Percentiles rank a stretch among this genome's conserved stretches.
Conservation (phyloP, 2,329 filamentous ascomycete genomes). For the Xylaria sp. region DNA sequence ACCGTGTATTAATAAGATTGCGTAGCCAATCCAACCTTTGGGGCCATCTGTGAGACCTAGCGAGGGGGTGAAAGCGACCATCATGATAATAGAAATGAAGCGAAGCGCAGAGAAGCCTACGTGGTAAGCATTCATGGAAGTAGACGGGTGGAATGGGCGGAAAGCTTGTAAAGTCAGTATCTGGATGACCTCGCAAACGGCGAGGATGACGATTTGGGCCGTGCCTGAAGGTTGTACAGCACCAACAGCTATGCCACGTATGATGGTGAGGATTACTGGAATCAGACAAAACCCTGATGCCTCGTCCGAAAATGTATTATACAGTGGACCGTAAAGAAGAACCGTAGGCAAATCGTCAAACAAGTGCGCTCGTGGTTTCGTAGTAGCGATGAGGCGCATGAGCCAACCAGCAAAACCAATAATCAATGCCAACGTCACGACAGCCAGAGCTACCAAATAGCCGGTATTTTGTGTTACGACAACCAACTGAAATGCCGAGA, state of each 20-base stretch:
- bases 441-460: constrained; percentile 79
- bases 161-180: constrained; percentile 90
- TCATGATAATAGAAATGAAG: constrained; percentile 78
- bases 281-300: constrained; percentile 90
- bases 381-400: constrained; percentile 81
- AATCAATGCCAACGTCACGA: constrained; percentile 77
- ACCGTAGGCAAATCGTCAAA: constrained; percentile 95
- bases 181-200: constrained; percentile 92
- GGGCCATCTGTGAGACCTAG: constrained; percentile 80
- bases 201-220: constrained; percentile 89
- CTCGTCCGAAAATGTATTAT: constrained; percentile 97
- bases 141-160: constrained; percentile 87
- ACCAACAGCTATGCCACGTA: constrained; percentile 90
- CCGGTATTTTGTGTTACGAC: constrained; percentile 74
- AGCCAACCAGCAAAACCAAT: constrained; percentile 82
- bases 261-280: constrained; percentile 83
- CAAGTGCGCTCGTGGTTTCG: constrained; percentile 83
- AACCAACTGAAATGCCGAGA: constrained; percentile 93
- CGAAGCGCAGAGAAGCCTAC: constrained; percentile 83
- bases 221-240: constrained; percentile 93
- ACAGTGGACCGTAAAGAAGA: constrained; percentile 89
- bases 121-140: constrained; percentile 98
- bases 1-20: constrained; percentile 86
- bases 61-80: constrained; percentile 85
- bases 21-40: constrained; percentile 96